A percentile compares a stretch with the other conserved stretches of the same genome.
These are phyloP conservation scores for Colletotrichum viniferum DNA, from an alignment of 2,329 filamentous ascomycete species.

Conservation along the genomic window DNA sequence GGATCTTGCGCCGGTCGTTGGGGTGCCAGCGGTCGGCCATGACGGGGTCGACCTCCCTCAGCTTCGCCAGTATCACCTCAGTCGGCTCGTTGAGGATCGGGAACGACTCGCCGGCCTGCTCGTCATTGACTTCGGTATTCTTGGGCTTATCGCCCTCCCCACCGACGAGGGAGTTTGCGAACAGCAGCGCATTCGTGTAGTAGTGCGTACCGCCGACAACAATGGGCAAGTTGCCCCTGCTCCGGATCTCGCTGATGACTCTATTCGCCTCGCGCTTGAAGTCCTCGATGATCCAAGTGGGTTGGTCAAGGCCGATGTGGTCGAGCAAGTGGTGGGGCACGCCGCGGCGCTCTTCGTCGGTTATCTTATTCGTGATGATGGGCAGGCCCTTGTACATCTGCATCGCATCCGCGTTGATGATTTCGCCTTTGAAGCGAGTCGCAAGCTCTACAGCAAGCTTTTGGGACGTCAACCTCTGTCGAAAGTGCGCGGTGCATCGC, in stretches of 20 bases:
- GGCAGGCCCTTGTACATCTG: conserved; percentile 93
- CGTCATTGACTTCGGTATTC: neutral
- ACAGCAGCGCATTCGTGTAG: conserved; percentile 88
- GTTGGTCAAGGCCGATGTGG: conserved; percentile 74
- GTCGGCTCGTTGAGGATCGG: conserved; percentile 76
- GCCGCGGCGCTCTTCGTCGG: conserved; percentile 73
- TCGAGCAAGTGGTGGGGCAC: conserved; percentile 89
- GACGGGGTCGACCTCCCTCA: conserved; percentile 81
- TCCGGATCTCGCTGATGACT: conserved; percentile 78
- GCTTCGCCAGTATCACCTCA: conserved; percentile 72
- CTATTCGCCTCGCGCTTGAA: conserved; percentile 74
- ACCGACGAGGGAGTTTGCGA: conserved; percentile 71
- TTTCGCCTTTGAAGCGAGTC: conserved; percentile 81
- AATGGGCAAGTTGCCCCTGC: conserved; percentile 81
- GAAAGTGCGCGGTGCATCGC: neutral
- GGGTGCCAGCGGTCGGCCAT: conserved; percentile 96
- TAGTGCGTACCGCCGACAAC: conserved; percentile 95
- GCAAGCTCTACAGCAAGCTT: conserved; percentile 92
- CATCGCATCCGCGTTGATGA: conserved; percentile 98
- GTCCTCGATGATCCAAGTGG: conserved; percentile 81
- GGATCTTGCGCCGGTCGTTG: conserved; percentile 88
- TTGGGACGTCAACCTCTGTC: neutral
- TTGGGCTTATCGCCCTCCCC: conserved; percentile 37
- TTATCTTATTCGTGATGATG: conserved; percentile 94
- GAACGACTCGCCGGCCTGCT: conserved; percentile 45